Evolutionary conservation across 495 filamentous ascomycete species (phyloP).

Genomic region (Wilcoxina mikolae): DNA sequence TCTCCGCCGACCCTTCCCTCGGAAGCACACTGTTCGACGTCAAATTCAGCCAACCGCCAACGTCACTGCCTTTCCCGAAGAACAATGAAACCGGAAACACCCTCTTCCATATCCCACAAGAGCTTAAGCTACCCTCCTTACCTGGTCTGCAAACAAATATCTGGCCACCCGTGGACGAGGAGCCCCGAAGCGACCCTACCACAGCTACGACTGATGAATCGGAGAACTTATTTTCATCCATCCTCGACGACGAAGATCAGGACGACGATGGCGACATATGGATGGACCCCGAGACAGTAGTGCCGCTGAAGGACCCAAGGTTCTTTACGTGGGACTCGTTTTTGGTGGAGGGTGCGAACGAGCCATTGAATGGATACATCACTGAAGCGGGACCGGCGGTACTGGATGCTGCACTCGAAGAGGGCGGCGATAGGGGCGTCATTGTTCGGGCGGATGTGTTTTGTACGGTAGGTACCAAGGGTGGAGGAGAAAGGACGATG

Average conservation of each 20-base stretch:
- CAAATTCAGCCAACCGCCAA: not conserved
- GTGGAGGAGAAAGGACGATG: constrained; percentile 21
- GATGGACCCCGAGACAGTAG: constrained; percentile 31
- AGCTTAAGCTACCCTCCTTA: constrained; percentile 5
- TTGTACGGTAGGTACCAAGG: no score
- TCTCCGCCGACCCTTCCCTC: constrained; percentile 20
- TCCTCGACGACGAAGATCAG: not conserved
- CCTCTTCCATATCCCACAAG: constrained; percentile 6
- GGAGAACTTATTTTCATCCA: not conserved
- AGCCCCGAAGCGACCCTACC: not conserved
- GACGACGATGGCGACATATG: constrained; percentile 38
- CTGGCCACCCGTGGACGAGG: not conserved
- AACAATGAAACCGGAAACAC: not conserved
- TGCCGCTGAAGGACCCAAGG: constrained; percentile 28
- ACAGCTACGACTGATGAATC: not conserved
- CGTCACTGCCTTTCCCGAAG: not conserved
- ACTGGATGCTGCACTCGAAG: constrained; percentile 53
- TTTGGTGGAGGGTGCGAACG: constrained; percentile 29
- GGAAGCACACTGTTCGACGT: constrained; percentile 16
- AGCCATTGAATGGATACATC: constrained; percentile 48
- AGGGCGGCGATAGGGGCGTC: constrained; percentile 13
- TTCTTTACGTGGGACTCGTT: constrained; percentile 65
- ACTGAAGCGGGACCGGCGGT: constrained; percentile 59
- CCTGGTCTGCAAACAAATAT: constrained; percentile 1
- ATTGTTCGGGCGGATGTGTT: constrained; percentile 24